A percentile compares a stretch with the other conserved stretches of the same genome.
These are phyloP conservation scores for Steccherinum ochraceum DNA, from an alignment of 768 basidiomycete species.

Conservation along the genomic window DNA sequence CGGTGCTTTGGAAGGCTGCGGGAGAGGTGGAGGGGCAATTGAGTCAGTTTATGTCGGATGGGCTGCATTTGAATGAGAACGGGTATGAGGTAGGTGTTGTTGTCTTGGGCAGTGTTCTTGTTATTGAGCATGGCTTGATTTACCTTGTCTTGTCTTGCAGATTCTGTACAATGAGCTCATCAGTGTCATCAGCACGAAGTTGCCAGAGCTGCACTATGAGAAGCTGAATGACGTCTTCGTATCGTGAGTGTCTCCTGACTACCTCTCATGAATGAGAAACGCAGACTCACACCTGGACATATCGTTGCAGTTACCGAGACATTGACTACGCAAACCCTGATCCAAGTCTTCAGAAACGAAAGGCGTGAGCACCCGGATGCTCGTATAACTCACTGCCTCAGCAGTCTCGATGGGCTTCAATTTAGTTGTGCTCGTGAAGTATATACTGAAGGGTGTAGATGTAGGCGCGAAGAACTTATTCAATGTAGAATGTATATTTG, in stretches of 20 bases:
- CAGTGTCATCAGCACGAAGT: conserved; percentile 45
- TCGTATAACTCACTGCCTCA: background rate
- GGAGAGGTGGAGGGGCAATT: conserved; percentile 51
- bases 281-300: background rate
- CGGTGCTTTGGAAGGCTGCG: conserved; percentile 64
- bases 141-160: conserved; percentile 29
- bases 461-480: background rate
- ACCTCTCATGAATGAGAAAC: too few relatives aligned
- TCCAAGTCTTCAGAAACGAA: conserved; percentile 1
- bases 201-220: conserved; percentile 67
- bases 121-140: background rate
- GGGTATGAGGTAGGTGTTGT: conserved; percentile 60
- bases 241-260: conserved; percentile 34
- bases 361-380: background rate
- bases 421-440: background rate
- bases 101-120: background rate
- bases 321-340: conserved; percentile 4
- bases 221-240: conserved; percentile 53
- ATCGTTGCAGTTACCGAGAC: conserved; percentile 7
- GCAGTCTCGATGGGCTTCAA: background rate
- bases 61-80: conserved; percentile 69
- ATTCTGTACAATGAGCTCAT: conserved; percentile 60
- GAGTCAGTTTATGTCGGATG: conserved; percentile 56
- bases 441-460: background rate
- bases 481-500: background rate